Conservation (phyloP, 2,329 filamentous ascomycete species). For the Sclerotinia trifoliorum region DNA sequence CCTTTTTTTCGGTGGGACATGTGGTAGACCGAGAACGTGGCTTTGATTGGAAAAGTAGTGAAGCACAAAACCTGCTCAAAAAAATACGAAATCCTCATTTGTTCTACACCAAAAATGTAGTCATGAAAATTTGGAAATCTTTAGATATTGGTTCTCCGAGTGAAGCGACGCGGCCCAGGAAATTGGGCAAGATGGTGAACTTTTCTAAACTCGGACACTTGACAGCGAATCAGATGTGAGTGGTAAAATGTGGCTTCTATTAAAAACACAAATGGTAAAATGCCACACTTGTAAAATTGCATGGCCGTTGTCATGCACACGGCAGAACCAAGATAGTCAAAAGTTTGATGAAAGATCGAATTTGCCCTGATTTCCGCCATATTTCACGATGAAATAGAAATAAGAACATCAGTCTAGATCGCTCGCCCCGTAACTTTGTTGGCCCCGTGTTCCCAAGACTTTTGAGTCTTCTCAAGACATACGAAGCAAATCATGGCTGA, state of each 20-base stretch:
- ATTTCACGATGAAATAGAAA: neutral
- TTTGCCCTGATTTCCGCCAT: constrained; percentile 15
- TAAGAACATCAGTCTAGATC: constrained; percentile 1
- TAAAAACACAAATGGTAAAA: constrained; percentile 16
- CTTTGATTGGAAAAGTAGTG: constrained; percentile 4
- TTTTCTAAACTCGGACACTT: neutral
- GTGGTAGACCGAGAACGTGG: constrained; percentile 17
- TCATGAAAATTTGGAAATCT: neutral
- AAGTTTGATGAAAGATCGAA: neutral
- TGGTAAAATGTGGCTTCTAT: neutral
- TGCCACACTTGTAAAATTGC: constrained; percentile 21
- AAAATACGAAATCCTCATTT: neutral
- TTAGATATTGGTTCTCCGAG: constrained; percentile 3
- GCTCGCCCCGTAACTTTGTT: constrained; percentile 6
- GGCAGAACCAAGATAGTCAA: neutral
- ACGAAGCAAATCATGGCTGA: constrained; percentile 16
- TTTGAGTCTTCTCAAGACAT: neutral
- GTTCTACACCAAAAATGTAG: neutral
- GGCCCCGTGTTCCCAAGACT: constrained; percentile 10
- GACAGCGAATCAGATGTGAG: constrained; percentile 4
- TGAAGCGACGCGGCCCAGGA: constrained; percentile 12
- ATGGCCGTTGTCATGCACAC: constrained; percentile 16
- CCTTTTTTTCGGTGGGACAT: constrained; percentile 20
- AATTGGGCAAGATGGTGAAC: constrained; percentile 17
- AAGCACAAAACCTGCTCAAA: constrained; percentile 8